Evolutionary conservation across 2,329 filamentous ascomycete species (phyloP).

Genomic region (Laburnicola sp.): DNA sequence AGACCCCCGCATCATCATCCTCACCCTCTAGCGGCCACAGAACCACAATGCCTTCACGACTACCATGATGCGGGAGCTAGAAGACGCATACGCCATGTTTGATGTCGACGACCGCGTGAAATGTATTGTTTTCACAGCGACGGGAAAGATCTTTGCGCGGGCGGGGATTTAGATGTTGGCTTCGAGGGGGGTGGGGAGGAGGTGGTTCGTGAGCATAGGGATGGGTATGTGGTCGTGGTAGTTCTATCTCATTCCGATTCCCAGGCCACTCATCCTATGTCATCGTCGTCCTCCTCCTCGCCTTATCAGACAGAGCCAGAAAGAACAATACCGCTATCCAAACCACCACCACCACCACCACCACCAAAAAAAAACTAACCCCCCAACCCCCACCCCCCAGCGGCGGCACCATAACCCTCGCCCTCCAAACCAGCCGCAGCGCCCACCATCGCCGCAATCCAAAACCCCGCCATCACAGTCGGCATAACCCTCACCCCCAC

Average conservation of each 20-base stretch:
- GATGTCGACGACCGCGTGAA: slow-evolving; percentile 60
- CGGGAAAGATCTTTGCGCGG: slow-evolving; percentile 59
- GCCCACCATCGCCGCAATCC: slow-evolving; percentile 59
- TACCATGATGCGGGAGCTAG: slow-evolving; percentile 65
- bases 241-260: no score
- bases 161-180: slow-evolving; percentile 59
- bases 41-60: slow-evolving; percentile 72
- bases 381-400: slow-evolving; percentile 20
- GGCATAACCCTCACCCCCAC: slow-evolving; percentile 59
- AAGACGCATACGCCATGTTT: slow-evolving; percentile 56
- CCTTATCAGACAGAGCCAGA: background rate
- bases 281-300: background rate
- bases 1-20: slow-evolving; percentile 60
- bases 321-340: background rate
- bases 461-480: slow-evolving; percentile 61
- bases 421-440: slow-evolving; percentile 61
- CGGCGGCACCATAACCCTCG: slow-evolving; percentile 53
- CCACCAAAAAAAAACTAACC: no score
- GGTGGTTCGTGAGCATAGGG: slow-evolving; percentile 54
- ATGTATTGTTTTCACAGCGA: slow-evolving; percentile 58
- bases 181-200: slow-evolving; percentile 51
- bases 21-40: slow-evolving; percentile 66
- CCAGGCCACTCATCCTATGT: no score
- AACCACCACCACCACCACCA: no score
- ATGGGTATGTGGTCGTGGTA: slow-evolving; percentile 48